phyloP scores from a whole-genome alignment of 2,329 filamentous ascomycete genomes.

The Penicillium sumatraense region DNA sequence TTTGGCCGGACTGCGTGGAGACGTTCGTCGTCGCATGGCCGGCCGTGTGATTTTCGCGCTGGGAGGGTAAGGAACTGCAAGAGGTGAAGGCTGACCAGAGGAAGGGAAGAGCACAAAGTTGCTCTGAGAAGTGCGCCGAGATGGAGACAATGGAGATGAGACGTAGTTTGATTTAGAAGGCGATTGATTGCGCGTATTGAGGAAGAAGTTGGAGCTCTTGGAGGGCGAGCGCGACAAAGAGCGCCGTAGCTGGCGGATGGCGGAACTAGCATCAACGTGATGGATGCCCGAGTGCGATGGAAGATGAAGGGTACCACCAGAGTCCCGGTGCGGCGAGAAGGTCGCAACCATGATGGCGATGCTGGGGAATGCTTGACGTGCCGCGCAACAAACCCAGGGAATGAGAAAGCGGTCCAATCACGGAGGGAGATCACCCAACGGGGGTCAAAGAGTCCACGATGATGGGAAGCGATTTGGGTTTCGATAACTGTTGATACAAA shows the following conservation, averaged over 20 bases:
- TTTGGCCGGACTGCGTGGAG: slow-evolving; percentile 80
- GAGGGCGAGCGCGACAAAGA: slow-evolving; percentile 94
- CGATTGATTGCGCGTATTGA: slow-evolving; percentile 53
- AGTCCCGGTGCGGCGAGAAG: slow-evolving; percentile 55
- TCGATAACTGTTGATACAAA: neutral
- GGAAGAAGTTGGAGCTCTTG: slow-evolving; percentile 73
- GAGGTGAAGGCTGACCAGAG: slow-evolving; percentile 54
- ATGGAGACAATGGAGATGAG: slow-evolving; percentile 63
- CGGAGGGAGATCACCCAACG: slow-evolving; percentile 6
- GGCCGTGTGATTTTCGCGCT: slow-evolving; percentile 64
- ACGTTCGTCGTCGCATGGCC: slow-evolving; percentile 61
- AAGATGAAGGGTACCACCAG: slow-evolving; percentile 79
- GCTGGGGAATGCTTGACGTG: slow-evolving; percentile 23
- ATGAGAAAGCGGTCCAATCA: slow-evolving; percentile 15
- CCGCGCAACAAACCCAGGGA: slow-evolving; percentile 22
- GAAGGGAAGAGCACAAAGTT: slow-evolving; percentile 56
- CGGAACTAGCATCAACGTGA: slow-evolving; percentile 79
- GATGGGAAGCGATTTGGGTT: neutral
- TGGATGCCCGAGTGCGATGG: slow-evolving; percentile 83
- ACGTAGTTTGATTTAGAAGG: slow-evolving; percentile 56
- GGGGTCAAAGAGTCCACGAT: neutral
- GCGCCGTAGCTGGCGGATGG: slow-evolving; percentile 80
- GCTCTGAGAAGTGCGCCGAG: slow-evolving; percentile 57
- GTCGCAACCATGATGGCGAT: slow-evolving; percentile 49
- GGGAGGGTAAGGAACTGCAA: slow-evolving; percentile 68